A percentile compares a stretch with the other conserved stretches of the same genome.
Evolutionary conservation across 2,329 filamentous ascomycete species (phyloP).

Genomic region (Nakataea oryzae): DNA sequence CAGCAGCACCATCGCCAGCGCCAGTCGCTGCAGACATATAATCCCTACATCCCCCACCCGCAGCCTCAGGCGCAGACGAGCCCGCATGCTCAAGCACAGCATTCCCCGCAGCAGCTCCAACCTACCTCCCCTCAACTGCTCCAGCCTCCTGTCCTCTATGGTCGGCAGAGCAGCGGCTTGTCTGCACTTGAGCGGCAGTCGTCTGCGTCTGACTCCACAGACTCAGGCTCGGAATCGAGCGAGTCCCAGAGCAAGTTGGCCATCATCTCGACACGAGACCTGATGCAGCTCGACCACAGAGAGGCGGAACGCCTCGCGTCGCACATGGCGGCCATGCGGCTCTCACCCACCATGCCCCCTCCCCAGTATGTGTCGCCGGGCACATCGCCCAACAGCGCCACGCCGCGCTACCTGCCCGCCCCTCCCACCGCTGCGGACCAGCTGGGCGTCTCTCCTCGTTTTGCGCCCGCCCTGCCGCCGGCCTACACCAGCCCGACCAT

Average conservation of each 20-base stretch:
- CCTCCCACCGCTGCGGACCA: constrained; percentile 15
- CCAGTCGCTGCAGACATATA: neutral
- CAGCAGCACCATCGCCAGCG: neutral
- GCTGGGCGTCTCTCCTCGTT: constrained; percentile 28
- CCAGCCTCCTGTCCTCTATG: neutral
- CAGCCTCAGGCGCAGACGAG: neutral
- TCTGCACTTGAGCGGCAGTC: neutral
- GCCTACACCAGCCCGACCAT: constrained; percentile 11
- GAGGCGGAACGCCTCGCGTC: constrained; percentile 26
- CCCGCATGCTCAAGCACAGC: neutral
- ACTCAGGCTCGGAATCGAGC: constrained; percentile 18
- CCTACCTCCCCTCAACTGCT: neutral
- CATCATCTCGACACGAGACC: constrained; percentile 43
- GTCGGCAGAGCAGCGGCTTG: neutral
- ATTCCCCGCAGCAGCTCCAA: neutral
- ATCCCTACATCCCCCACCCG: neutral
- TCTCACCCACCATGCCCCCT: constrained; percentile 20
- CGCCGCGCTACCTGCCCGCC: constrained; percentile 18
- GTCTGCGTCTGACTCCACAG: constrained; percentile 20
- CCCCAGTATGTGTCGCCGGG: constrained; percentile 25
- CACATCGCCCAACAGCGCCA: constrained; percentile 17
- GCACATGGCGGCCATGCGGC: constrained; percentile 28
- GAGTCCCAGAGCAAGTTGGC: constrained; percentile 26
- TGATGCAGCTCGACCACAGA: constrained; percentile 34
- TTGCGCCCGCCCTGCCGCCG: constrained; percentile 22